Evolutionary conservation across 1,284 basidiomycete species (phyloP), one percentile per base, ranked within the genome.

Genomic region (Singerocomus inundabilis): DNA sequence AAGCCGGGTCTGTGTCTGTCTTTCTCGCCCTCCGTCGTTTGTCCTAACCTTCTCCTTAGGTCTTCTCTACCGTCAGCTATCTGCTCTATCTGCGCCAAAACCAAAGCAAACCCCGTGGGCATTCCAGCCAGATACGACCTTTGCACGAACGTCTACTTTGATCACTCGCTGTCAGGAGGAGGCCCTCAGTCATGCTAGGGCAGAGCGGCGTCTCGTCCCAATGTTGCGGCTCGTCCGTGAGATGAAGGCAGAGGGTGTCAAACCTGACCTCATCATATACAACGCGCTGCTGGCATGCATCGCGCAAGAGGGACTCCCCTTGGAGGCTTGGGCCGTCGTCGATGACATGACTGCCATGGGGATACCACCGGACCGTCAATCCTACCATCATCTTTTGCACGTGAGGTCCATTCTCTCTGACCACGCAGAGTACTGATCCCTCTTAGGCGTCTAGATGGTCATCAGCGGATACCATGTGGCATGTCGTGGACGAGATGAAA

Each of bases 301-400:
- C 43, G 72, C 76, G 0, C 55, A 64, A 13, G 64, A 72, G 28
- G 69, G 66, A 3, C 58, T 73, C 15, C 69, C 71, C 58, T 51
- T 72, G 21, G 81, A 87, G 48, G 81, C 83, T 5, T 80, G 81
- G 71, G 88, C 87, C 7, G 77, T 89, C 25, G 72, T 89, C 40
- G 81, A 86, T 28, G 90, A 93, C 57, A 90, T 91, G 78, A 48
- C 74, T 21, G 70, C 77, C 13, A 60, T 80, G 44, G 81, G 78
- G 1, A 60, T 93, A 26, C 55, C 63, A 18, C 88, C 83, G 2
- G 76, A 84, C 52, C 57, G 74, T 3, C 71, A 77, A 47, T 78
- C 81, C 4, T 89, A 85, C 68, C 82, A 88, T 55, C 69, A 76
- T 37, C 72, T 93, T 15, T 69, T 93, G 47, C 65, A 77, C 54